These are phyloP conservation scores for Oryza coarctata DNA, from an alignment of 176 grass and related monocot genomes.

Conservation along the genomic window DNA sequence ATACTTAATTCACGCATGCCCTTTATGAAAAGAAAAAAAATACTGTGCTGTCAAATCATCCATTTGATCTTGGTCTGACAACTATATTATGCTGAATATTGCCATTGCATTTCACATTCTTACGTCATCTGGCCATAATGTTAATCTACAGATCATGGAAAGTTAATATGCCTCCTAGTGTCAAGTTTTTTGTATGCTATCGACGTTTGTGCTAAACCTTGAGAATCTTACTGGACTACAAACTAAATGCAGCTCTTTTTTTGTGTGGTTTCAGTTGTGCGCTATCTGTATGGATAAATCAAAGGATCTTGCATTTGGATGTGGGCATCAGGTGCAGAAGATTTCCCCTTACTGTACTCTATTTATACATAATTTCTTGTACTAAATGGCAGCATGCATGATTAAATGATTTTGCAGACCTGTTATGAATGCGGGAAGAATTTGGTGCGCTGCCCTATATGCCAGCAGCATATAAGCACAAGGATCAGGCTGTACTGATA, in stretches of 20 bases:
- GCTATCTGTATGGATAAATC: conserved; percentile 89
- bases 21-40: neutral
- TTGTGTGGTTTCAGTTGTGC: conserved; percentile 53
- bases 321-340: conserved; percentile 84
- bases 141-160: conserved; percentile 1
- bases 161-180: neutral
- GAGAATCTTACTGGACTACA: neutral
- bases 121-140: neutral
- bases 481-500: conserved; percentile 86
- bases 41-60: neutral
- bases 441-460: conserved; percentile 80
- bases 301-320: conserved; percentile 96
- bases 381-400: conserved; percentile 21
- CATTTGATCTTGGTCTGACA: conserved; percentile 29
- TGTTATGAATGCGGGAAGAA: conserved; percentile 70
- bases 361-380: neutral
- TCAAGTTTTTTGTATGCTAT: neutral
- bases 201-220: neutral
- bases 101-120: conserved; percentile 5
- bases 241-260: conserved; percentile 20
- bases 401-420: conserved; percentile 61
- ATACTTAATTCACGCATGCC: neutral
- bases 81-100: neutral
- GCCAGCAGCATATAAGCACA: conserved; percentile 75
- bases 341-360: neutral